These are phyloP conservation scores for Cicer yamashitae DNA, from an alignment of 306 rosid species.

Conservation along the genomic window DNA sequence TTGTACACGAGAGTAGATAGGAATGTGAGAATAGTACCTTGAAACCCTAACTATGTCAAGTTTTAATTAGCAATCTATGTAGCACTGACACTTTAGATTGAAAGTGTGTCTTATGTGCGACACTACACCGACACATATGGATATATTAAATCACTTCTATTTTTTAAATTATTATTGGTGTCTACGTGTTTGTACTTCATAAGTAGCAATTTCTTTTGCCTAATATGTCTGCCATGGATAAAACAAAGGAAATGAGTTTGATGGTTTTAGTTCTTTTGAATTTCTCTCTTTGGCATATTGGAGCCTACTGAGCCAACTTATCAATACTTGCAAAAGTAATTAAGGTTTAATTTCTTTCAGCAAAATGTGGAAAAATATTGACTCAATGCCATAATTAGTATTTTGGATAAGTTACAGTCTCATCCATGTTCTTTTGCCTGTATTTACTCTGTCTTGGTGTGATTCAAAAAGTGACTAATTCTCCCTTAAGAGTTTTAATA, in stretches of 20 bases:
- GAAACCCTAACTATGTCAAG: neutral
- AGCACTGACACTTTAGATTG: too few relatives aligned
- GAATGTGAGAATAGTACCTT: neutral
- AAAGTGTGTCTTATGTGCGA: too few relatives aligned
- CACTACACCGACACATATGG: too few relatives aligned
- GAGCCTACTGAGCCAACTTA: neutral
- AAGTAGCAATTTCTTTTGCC: neutral
- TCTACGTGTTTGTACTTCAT: too few relatives aligned
- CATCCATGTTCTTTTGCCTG: slow-evolving; percentile 7
- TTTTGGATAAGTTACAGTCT: slow-evolving; percentile 22
- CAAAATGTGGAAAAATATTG: neutral
- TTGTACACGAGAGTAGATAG: neutral
- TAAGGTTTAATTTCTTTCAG: neutral
- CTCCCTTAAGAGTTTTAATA: neutral
- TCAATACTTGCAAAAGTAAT: slow-evolving; percentile 12
- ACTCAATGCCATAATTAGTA: slow-evolving; percentile 1
- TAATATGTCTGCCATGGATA: neutral
- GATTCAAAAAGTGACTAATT: slow-evolving; percentile 7
- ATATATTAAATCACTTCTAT: too few relatives aligned
- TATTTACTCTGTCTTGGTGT: neutral
- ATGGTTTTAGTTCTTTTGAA: slow-evolving; percentile 20
- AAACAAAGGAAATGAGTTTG: slow-evolving; percentile 9
- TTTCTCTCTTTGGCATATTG: slow-evolving; percentile 27
- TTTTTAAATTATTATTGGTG: too few relatives aligned
- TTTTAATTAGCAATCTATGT: neutral